phyloP scores from a whole-genome alignment of 805 yeast genomes.

The Nakazawaea sp. region DNA sequence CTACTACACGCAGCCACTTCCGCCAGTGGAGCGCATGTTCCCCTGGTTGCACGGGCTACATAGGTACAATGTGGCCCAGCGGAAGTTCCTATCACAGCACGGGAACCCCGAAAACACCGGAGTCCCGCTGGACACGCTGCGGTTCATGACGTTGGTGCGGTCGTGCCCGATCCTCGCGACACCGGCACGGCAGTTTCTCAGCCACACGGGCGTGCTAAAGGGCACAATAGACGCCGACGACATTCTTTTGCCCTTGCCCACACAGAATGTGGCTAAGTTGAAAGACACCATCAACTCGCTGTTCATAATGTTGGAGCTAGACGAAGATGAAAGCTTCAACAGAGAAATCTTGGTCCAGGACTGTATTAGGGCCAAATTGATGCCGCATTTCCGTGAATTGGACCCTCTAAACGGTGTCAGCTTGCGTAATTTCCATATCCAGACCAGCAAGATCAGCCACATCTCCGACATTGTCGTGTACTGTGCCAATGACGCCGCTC shows the following conservation, averaged over 20 bases:
- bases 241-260: conserved; percentile 38
- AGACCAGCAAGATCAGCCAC: conserved; percentile 71
- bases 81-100: conserved; percentile 28
- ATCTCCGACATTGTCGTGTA: conserved; percentile 77
- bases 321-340: background rate
- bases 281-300: conserved; percentile 22
- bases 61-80: conserved; percentile 46
- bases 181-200: conserved; percentile 14
- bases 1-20: conserved; percentile 27
- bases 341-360: conserved; percentile 30
- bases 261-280: conserved; percentile 18
- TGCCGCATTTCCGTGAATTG: conserved; percentile 49
- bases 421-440: conserved; percentile 79
- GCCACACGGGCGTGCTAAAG: conserved; percentile 37
- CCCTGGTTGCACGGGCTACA: conserved; percentile 90
- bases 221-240: conserved; percentile 52
- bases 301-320: conserved; percentile 12
- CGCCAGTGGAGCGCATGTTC: conserved; percentile 63
- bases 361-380: conserved; percentile 31
- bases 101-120: conserved; percentile 13
- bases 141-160: conserved; percentile 8
- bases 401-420: conserved; percentile 73
- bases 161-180: conserved; percentile 19
- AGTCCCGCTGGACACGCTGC: conserved; percentile 11
- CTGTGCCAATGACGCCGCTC: conserved; percentile 41